These are phyloP conservation scores for Rutstroemia sydowiana DNA, from an alignment of 2,329 filamentous ascomycete species.

Conservation along the genomic window DNA sequence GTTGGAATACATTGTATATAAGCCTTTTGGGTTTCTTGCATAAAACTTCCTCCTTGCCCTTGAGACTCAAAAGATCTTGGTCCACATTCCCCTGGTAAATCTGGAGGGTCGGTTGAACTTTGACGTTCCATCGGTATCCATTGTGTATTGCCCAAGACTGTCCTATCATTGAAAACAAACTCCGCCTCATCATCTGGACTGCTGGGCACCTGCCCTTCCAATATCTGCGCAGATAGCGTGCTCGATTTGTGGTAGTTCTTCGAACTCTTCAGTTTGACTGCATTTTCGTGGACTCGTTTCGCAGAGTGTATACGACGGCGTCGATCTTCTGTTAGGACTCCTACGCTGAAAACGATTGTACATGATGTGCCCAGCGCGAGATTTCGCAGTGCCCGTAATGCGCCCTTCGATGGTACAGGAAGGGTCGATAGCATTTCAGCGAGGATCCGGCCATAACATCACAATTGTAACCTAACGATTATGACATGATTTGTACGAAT, in stretches of 20 bases:
- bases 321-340: constrained; percentile 47
- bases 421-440: constrained; percentile 32
- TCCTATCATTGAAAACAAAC: too few relatives aligned
- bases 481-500: background rate
- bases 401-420: constrained; percentile 47
- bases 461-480: background rate
- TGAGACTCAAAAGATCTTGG: too few relatives aligned
- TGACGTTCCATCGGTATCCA: too few relatives aligned
- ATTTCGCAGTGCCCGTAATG: constrained; percentile 47
- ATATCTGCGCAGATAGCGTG: constrained; percentile 14
- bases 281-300: constrained; percentile 44
- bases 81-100: too few relatives aligned
- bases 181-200: constrained; percentile 17
- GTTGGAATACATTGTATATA: too few relatives aligned
- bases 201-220: constrained; percentile 20
- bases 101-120: too few relatives aligned
- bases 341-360: constrained; percentile 38
- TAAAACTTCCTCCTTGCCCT: too few relatives aligned
- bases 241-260: constrained; percentile 33
- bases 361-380: constrained; percentile 51
- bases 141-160: too few relatives aligned
- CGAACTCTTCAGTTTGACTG: constrained; percentile 41
- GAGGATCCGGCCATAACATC: constrained; percentile 19
- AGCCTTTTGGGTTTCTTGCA: background rate
- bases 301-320: constrained; percentile 46